Percentiles rank a stretch among this genome's conserved stretches.
These are phyloP conservation scores for Pythium aquatile DNA, from an alignment of 352 stramenopile species.

Conservation along the genomic window DNA sequence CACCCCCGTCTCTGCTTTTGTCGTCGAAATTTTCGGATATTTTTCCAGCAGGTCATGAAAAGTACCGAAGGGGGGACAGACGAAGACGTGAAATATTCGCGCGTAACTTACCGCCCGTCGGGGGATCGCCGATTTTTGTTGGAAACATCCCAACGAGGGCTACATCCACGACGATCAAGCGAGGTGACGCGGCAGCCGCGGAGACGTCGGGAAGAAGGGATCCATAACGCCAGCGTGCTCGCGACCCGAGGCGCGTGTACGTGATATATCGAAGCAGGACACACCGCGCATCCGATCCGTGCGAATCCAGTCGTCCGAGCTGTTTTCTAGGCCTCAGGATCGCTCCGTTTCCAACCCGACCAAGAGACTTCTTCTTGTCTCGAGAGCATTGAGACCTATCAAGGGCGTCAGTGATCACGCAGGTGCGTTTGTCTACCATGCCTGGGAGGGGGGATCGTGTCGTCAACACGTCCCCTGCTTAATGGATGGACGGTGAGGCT, in stretches of 20 bases:
- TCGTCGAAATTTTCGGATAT: not conserved
- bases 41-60: not conserved
- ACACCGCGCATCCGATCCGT: not conserved
- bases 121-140: slow-evolving; percentile 4
- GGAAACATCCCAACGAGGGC: slow-evolving; percentile 1
- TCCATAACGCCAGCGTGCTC: not conserved
- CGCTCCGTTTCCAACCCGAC: not conserved
- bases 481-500: not conserved
- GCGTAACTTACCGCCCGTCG: slow-evolving; percentile 2
- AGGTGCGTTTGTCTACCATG: not conserved
- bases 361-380: not conserved
- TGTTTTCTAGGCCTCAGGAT: not conserved
- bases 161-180: not conserved
- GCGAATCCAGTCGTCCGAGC: not conserved
- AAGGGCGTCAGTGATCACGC: not conserved
- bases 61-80: not conserved
- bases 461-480: not conserved
- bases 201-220: not conserved
- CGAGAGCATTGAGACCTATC: not conserved
- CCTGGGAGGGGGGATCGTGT: not conserved
- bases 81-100: not conserved
- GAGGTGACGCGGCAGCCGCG: not conserved
- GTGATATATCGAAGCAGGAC: not conserved
- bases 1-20: not conserved
- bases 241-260: not conserved